A percentile compares a stretch with the other conserved stretches of the same genome.
Conservation (phyloP, 23 red algal genomes). For the Gracilariopsis chorda region DNA sequence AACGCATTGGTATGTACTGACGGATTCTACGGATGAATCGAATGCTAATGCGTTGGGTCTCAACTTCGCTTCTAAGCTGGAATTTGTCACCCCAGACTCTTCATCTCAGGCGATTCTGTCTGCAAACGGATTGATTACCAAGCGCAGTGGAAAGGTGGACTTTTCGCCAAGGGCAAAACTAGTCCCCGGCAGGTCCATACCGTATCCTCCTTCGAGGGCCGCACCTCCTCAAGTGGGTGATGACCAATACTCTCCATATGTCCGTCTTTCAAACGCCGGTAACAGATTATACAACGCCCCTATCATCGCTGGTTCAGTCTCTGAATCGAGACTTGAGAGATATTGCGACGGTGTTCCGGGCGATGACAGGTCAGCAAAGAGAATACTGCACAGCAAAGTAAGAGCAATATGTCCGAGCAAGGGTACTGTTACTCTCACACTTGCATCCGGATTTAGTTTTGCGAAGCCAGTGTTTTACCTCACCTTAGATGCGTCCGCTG, state of each 20-base stretch:
- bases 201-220: background rate
- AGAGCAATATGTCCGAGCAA: constrained; percentile 14
- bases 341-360: constrained; percentile 43
- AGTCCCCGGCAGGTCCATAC: background rate
- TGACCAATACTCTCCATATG: constrained; percentile 6
- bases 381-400: constrained; percentile 22
- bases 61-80: constrained; percentile 26
- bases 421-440: constrained; percentile 34
- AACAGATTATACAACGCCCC: constrained; percentile 46
- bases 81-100: constrained; percentile 6
- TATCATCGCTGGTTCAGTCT: constrained; percentile 6
- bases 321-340: background rate
- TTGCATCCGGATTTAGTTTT: constrained; percentile 47
- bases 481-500: constrained; percentile 12
- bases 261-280: constrained; percentile 6
- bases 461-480: constrained; percentile 57
- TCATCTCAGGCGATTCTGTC: background rate
- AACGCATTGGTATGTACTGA: constrained; percentile 26
- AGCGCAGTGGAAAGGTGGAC: constrained; percentile 17
- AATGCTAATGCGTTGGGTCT: constrained; percentile 41
- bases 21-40: constrained; percentile 15
- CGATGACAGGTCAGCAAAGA: background rate
- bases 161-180: background rate
- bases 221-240: constrained; percentile 10
- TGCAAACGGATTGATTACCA: background rate